Evolutionary conservation across 306 rosid genomes (phyloP), one percentile per base, ranked within the genome.

Genomic region (Pyrus pyrifolia): DNA sequence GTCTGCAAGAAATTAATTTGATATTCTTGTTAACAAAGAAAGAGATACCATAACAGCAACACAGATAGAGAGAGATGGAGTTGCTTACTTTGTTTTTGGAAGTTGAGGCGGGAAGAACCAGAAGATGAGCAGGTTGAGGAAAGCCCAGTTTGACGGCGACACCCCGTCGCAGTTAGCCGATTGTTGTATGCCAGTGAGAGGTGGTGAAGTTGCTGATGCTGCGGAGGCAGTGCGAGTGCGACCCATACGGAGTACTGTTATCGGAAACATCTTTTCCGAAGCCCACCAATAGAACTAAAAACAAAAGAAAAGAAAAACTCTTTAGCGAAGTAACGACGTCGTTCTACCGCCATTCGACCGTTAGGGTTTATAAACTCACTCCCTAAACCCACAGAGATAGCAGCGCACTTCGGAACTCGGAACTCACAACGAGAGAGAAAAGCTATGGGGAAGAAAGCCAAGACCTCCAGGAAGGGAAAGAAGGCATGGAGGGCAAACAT

Each of bases 401-500:
- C 31, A 38, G 46, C 19, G 42, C 44, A n/a, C 45, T 13, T 49
- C 2, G 17, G 21, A 15, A 49, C 53, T 49, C 2, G 0, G 52
- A 46, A 53, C 21, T 53, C 15, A 3, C 18, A 8, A 9, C 45
- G 12, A 23, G n/a, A 33, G 19, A 3, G 3, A 57, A 55, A 62
- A 77, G 79, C 55, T 75, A 91, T 91, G 96, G 93, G 94, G 60
- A 94, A 93, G 88, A 93, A 85, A 70, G 81, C 96, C 4, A 91
- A 91, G 84, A 81, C 81, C 1, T 93, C 96, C 5, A 80, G 95
- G 83, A 93, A 93, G 91, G 96, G 92, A 35, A 91, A 89, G 87
- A 93, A 93, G 83, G 92, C 93, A 29, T 91, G 97, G 96, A 86
- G 93, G 65, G 88, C 93, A 21, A 93, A 93, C 84, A 93, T 93